phyloP scores from a whole-genome alignment of 257 asterid genomes.

The Fraxinus anomala region DNA sequence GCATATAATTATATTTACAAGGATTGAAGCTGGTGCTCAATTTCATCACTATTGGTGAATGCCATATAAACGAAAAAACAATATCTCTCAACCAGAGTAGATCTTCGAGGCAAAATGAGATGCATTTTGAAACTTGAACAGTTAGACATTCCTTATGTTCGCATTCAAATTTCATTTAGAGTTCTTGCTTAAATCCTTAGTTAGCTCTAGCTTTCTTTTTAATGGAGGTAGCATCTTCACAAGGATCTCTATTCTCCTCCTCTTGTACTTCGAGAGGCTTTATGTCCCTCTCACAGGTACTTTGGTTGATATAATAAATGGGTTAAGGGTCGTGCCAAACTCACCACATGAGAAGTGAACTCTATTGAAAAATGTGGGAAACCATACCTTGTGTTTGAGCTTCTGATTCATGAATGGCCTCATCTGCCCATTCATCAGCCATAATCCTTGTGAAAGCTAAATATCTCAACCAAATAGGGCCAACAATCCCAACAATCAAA shows the following conservation, averaged over 20 bases:
- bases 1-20: not conserved
- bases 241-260: not conserved
- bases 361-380: constrained; percentile 14
- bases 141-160: not conserved
- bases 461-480: constrained; percentile 69
- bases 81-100: not conserved
- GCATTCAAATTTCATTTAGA: not conserved
- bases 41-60: not conserved
- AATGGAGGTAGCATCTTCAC: not conserved
- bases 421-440: constrained; percentile 79
- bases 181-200: not conserved
- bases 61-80: not conserved
- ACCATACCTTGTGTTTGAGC: constrained; percentile 53
- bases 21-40: not conserved
- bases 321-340: constrained; percentile 27
- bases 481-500: constrained; percentile 57
- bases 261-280: not conserved
- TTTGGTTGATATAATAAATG: not conserved
- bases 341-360: not conserved
- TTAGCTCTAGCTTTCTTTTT: not conserved
- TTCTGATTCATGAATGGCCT: constrained; percentile 59
- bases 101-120: not conserved
- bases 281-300: not conserved
- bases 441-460: constrained; percentile 54
- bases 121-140: not conserved